Conservation (phyloP, 2,329 filamentous ascomycete genomes). For the Fusarium sp. region DNA sequence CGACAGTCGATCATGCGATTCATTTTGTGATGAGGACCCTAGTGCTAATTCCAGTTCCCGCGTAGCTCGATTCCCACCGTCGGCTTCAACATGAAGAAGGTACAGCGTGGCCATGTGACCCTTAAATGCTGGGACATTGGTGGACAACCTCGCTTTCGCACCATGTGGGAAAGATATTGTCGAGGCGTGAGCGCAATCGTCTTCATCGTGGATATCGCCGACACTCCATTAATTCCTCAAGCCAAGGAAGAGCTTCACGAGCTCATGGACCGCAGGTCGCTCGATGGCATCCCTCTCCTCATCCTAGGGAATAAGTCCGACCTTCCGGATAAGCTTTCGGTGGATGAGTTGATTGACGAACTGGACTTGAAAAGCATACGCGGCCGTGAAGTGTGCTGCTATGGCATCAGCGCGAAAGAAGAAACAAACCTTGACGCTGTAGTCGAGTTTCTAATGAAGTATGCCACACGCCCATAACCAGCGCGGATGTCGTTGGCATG, state of each 20-base stretch:
- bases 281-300: slow-evolving; percentile 90
- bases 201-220: slow-evolving; percentile 97
- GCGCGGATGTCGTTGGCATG: slow-evolving; percentile 14
- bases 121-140: slow-evolving; percentile 99
- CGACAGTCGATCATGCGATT: slow-evolving; percentile 7
- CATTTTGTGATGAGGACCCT: slow-evolving; percentile 7
- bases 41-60: slow-evolving; percentile 52
- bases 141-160: slow-evolving; percentile 93
- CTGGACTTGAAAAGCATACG: slow-evolving; percentile 90
- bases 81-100: slow-evolving; percentile 98
- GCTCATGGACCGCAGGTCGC: slow-evolving; percentile 82
- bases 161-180: slow-evolving; percentile 99
- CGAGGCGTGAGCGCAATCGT: slow-evolving; percentile 97
- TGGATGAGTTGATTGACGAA: slow-evolving; percentile 94
- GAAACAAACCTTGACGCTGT: slow-evolving; percentile 99
- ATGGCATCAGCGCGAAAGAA: slow-evolving; percentile 98
- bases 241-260: slow-evolving; percentile 93
- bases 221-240: slow-evolving; percentile 79
- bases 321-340: slow-evolving; percentile 85
- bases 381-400: slow-evolving; percentile 95
- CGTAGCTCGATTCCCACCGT: slow-evolving; percentile 96
- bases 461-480: slow-evolving; percentile 71
- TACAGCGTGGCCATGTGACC: slow-evolving; percentile 97
- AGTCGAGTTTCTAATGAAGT: slow-evolving; percentile 93
- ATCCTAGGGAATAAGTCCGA: slow-evolving; percentile 98